Evolutionary conservation across 2,329 filamentous ascomycete genomes (phyloP), one percentile per base, ranked within the genome.

Genomic region (Epichloe typhina): DNA sequence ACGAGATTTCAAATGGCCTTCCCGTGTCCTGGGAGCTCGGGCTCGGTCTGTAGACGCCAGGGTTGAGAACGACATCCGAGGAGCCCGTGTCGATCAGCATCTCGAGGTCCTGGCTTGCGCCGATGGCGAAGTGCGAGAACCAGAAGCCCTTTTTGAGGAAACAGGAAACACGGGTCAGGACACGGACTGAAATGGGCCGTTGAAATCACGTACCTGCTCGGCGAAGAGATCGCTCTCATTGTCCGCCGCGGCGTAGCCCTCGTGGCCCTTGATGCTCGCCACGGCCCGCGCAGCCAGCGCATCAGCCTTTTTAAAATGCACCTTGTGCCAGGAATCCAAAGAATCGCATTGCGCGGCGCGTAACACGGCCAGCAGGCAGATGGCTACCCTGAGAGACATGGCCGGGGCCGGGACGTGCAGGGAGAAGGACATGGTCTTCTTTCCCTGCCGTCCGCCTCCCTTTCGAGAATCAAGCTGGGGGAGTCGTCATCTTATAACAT

Each of bases 31-130:
- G 21, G 0, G 56, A 56, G 1, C n/a, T 39, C 4, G 51, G 23
- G 17, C 51, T 51, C 12, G 56, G 50, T 35, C 55, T 26, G 53
- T 58, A 58, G 33, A 54, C 23, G 8, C 53, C 54, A 3, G 57
- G 57, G 45, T 55, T 57, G 43, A 56, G 15, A 7, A 56, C 55
- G 45, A 50, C 47, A 17, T 56, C 54, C 9, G 54, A 52, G 21
- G 54, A 54, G n/a, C 56, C 54, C 9, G 57, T 56, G 43, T 56
- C 52, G 39, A 58, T 54, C 17, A 58, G 43, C 19, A 57, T 52
- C 40, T 55, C 48, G 19, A 58, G 54, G 19, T 57, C 46, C 9
- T 47, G 23, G 47, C 54, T 57, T 17, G 49, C 56, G 8, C 57
- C 56, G 11, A 57, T 47, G 23, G 50, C 54, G 38, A 56, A 57